Percentiles rank a stretch among this genome's conserved stretches.
Conservation (phyloP, 768 basidiomycete species). For the Artomyces pyxidatus region DNA sequence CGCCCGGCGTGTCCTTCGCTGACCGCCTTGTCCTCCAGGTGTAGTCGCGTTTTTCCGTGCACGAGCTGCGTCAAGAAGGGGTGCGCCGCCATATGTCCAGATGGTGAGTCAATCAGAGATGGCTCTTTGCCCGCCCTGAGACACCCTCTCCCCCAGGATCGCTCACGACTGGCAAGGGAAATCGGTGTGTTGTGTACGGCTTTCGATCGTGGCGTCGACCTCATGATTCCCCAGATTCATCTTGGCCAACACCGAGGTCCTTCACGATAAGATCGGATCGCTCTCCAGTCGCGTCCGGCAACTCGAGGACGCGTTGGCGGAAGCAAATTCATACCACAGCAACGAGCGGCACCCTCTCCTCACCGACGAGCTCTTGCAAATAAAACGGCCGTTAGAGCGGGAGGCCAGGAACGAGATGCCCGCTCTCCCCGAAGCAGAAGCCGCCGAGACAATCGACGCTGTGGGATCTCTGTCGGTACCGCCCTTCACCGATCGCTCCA, state of each 20-base stretch:
- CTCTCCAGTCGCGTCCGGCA: constrained; percentile 55
- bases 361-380: constrained; percentile 49
- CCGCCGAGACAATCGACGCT: constrained; percentile 50
- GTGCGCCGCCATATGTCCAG: constrained; percentile 54
- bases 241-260: constrained; percentile 59
- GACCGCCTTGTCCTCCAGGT: constrained; percentile 28
- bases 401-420: constrained; percentile 35
- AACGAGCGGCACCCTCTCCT: constrained; percentile 50
- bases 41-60: constrained; percentile 60
- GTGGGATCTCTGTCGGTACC: constrained; percentile 50
- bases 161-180: constrained; percentile 66
- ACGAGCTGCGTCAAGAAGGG: constrained; percentile 31
- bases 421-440: constrained; percentile 31
- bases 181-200: constrained; percentile 53
- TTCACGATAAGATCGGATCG: constrained; percentile 59
- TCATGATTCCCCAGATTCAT: constrained; percentile 61
- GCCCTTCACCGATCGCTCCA: neutral
- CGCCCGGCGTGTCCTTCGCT: neutral
- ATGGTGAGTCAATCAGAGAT: constrained; percentile 37
- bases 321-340: constrained; percentile 41
- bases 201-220: no score
- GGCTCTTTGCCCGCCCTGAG: neutral
- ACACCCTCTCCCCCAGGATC: constrained; percentile 36
- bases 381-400: constrained; percentile 61
- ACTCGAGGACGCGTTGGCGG: constrained; percentile 58